These are phyloP conservation scores for Trichosporon ovoides DNA, from an alignment of 1,284 basidiomycete genomes.

Conservation along the genomic window DNA sequence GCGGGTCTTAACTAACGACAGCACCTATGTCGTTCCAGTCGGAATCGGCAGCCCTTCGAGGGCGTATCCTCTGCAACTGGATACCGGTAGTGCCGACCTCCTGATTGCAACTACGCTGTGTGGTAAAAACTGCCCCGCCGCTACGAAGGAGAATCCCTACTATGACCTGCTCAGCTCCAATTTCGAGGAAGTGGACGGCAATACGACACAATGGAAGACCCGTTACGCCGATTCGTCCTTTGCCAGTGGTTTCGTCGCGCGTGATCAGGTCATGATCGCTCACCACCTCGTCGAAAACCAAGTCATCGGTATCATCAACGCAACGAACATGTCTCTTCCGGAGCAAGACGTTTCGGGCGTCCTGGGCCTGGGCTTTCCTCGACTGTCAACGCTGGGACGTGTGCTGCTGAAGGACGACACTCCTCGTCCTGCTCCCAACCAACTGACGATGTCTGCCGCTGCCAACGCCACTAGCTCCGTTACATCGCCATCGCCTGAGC, in stretches of 20 bases:
- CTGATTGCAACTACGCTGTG: constrained; percentile 40
- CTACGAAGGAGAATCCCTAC: constrained; percentile 27
- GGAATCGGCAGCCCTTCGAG: constrained; percentile 35
- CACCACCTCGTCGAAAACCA: constrained; percentile 21
- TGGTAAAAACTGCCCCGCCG: constrained; percentile 28
- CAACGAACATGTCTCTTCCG: constrained; percentile 45
- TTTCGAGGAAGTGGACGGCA: constrained; percentile 29
- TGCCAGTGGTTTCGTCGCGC: constrained; percentile 35
- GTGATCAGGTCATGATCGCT: constrained; percentile 32
- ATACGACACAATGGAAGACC: constrained; percentile 27
- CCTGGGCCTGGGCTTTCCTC: constrained; percentile 48
- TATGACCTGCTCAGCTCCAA: constrained; percentile 31
- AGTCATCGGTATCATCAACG: constrained; percentile 39
- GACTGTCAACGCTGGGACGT: constrained; percentile 29
- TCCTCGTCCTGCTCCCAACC: neutral
- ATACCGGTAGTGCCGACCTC: constrained; percentile 43
- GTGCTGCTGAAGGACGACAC: constrained; percentile 14
- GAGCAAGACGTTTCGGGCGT: constrained; percentile 47
- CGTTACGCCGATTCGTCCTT: constrained; percentile 32
- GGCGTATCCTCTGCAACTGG: constrained; percentile 43
- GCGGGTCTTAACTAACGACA: constrained; percentile 8
- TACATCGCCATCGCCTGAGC: neutral
- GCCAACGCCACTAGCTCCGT: neutral
- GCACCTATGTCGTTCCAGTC: constrained; percentile 39
- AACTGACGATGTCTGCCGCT: neutral